A percentile compares a stretch with the other conserved stretches of the same genome.
Evolutionary conservation across 257 asterid genomes (phyloP).

Genomic region (Verbena officinalis): DNA sequence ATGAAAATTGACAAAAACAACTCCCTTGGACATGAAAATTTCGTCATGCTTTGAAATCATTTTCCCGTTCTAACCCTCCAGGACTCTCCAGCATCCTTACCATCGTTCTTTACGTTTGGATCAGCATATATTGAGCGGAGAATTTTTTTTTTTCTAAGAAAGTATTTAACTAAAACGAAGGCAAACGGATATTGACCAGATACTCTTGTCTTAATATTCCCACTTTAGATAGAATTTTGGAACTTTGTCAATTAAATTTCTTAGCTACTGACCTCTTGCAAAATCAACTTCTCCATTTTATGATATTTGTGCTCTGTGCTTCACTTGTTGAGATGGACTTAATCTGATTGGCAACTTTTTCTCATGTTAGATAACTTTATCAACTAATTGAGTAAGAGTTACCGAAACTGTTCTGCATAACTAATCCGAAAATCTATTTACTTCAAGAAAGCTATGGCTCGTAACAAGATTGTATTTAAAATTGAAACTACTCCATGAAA

Average conservation of each 20-base stretch:
- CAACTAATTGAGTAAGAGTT: neutral
- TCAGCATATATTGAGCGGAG: too few relatives aligned
- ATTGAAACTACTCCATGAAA: neutral
- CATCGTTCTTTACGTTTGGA: too few relatives aligned
- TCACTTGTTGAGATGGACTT: neutral
- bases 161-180: too few relatives aligned
- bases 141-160: too few relatives aligned
- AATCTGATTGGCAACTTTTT: neutral
- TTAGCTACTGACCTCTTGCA: neutral
- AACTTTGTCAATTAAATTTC: neutral
- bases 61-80: too few relatives aligned
- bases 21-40: too few relatives aligned
- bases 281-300: neutral
- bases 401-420: neutral
- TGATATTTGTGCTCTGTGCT: neutral
- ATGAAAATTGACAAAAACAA: too few relatives aligned
- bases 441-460: neutral
- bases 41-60: too few relatives aligned
- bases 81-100: too few relatives aligned
- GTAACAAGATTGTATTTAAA: neutral
- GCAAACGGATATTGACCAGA: neutral
- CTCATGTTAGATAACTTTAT: neutral
- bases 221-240: too few relatives aligned
- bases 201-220: too few relatives aligned
- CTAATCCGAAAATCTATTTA: neutral